phyloP scores from a whole-genome alignment of 2,329 filamentous ascomycete genomes.

The Pseudogymnoascus sp. region DNA sequence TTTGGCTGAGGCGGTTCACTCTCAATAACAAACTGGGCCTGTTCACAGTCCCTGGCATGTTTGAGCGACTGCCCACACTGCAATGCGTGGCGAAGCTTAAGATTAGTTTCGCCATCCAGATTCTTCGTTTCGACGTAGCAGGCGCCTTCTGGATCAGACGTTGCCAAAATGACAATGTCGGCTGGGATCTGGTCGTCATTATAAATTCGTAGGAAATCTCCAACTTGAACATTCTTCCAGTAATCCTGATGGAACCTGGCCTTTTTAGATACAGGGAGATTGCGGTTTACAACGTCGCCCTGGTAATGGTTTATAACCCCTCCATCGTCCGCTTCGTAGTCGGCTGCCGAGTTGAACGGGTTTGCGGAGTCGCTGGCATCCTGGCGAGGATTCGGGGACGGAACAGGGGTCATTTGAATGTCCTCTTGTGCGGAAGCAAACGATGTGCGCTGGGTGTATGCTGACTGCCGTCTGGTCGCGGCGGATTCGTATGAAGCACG shows the following conservation, averaged over 20 bases:
- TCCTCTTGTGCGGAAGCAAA: conserved; percentile 53
- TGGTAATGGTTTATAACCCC: conserved; percentile 56
- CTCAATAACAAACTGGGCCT: conserved; percentile 77
- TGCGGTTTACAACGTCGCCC: conserved; percentile 59
- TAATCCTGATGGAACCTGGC: conserved; percentile 85
- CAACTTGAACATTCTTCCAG: conserved; percentile 93
- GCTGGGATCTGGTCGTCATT: conserved; percentile 94
- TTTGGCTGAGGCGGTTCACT: conserved; percentile 90
- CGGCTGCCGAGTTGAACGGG: conserved; percentile 19
- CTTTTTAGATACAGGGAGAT: conserved; percentile 54
- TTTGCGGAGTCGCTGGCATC: conserved; percentile 28
- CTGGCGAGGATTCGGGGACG: conserved; percentile 59
- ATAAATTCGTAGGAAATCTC: conserved; percentile 93
- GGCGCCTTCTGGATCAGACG: conserved; percentile 85
- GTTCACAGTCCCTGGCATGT: conserved; percentile 88
- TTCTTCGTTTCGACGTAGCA: conserved; percentile 99
- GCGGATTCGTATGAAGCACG: conserved; percentile 54
- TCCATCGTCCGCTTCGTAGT: conserved; percentile 26
- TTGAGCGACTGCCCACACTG: conserved; percentile 75
- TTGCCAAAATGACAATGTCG: conserved; percentile 85
- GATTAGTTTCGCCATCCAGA: conserved; percentile 91
- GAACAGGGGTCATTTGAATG: conserved; percentile 94
- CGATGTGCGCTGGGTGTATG: conserved; percentile 34
- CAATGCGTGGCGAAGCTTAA: conserved; percentile 88
- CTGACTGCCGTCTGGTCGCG: conserved; percentile 40